These are phyloP conservation scores for Hyaloscypha variabilis DNA, from an alignment of 495 filamentous ascomycete genomes.

Conservation along the genomic window DNA sequence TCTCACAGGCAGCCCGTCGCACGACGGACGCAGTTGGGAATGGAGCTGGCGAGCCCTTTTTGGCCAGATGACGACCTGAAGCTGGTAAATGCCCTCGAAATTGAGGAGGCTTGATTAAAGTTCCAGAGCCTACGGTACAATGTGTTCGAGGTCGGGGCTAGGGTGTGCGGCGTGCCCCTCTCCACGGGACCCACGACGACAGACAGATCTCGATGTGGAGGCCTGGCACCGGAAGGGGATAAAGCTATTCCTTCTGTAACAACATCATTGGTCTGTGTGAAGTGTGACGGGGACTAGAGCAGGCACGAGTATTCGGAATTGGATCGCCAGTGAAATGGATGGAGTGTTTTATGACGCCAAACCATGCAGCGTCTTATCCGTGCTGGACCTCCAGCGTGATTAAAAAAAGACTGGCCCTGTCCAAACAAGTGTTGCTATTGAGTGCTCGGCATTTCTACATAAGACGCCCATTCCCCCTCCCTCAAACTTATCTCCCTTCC, in stretches of 20 bases:
- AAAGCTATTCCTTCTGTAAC: constrained; percentile 19
- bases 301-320: constrained; percentile 19
- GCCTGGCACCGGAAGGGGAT: constrained; percentile 8
- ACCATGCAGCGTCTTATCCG: constrained; percentile 24
- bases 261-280: constrained; percentile 26
- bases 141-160: neutral
- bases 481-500: neutral
- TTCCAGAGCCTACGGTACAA: neutral
- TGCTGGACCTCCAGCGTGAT: constrained; percentile 27
- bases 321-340: constrained; percentile 16
- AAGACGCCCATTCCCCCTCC: constrained; percentile 14
- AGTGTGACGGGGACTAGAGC: constrained; percentile 8
- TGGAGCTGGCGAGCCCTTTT: neutral
- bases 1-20: constrained; percentile 11
- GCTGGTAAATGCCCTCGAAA: neutral
- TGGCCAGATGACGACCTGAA: neutral
- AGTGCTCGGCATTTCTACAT: constrained; percentile 28
- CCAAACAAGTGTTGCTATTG: constrained; percentile 17
- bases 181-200: neutral
- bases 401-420: constrained; percentile 30
- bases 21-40: neutral
- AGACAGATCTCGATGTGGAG: constrained; percentile 15
- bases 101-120: neutral
- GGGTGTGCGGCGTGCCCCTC: no score
- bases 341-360: constrained; percentile 29